Evolutionary conservation across 2,329 filamentous ascomycete genomes (phyloP).

Genomic region (Aspergillus eucalypticola): DNA sequence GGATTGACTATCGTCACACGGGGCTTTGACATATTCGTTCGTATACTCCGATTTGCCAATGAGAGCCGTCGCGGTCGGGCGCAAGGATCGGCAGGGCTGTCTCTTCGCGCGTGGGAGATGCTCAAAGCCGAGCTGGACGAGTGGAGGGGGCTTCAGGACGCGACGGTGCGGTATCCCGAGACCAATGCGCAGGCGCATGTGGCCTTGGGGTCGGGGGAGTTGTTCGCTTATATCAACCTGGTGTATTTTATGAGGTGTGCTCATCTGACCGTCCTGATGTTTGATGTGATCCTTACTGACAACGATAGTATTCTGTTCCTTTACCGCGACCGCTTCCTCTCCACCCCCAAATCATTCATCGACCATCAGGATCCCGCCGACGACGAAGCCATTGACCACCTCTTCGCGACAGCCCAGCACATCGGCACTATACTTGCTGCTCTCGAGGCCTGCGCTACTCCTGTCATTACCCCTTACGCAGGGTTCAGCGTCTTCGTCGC

Average conservation of each 20-base stretch:
- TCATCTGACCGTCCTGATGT: too few relatives aligned
- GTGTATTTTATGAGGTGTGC: slow-evolving; percentile 40
- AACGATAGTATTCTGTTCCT: slow-evolving; percentile 34
- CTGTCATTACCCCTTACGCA: slow-evolving; percentile 40
- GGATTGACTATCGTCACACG: slow-evolving; percentile 39
- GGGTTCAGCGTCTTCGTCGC: slow-evolving; percentile 42
- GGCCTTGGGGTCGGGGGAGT: slow-evolving; percentile 37
- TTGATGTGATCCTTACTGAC: too few relatives aligned
- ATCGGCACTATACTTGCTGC: slow-evolving; percentile 34
- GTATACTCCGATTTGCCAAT: slow-evolving; percentile 39
- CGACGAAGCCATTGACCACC: slow-evolving; percentile 30
- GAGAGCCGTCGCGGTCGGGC: slow-evolving; percentile 35
- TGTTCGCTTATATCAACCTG: slow-evolving; percentile 42
- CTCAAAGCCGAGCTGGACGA: slow-evolving; percentile 38
- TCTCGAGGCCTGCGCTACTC: slow-evolving; percentile 32
- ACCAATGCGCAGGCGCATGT: slow-evolving; percentile 39
- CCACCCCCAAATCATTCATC: slow-evolving; percentile 30
- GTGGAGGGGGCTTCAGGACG: slow-evolving; percentile 37
- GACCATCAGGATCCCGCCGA: slow-evolving; percentile 22
- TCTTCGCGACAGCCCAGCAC: slow-evolving; percentile 37
- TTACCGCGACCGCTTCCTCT: slow-evolving; percentile 36
- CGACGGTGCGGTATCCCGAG: slow-evolving; percentile 35
- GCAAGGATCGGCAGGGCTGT: slow-evolving; percentile 12
- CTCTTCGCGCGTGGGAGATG: slow-evolving; percentile 29
- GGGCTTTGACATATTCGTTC: slow-evolving; percentile 41